Evolutionary conservation across 2,329 filamentous ascomycete genomes (phyloP).

Genomic region (Aureobasidium sp.): DNA sequence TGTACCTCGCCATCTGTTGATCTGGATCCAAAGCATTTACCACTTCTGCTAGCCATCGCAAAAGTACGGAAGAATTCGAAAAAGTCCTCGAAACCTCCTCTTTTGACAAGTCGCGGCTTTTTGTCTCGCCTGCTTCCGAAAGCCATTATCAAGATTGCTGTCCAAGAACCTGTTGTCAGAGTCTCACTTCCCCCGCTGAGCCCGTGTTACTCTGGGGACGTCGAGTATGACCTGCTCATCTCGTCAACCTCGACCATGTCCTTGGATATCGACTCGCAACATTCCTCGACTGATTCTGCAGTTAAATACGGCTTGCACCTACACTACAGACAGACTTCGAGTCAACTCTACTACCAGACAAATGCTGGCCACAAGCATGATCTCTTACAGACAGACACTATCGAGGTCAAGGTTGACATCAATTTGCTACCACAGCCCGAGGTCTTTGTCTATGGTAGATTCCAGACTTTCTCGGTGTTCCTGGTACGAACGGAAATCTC

Average conservation of each 20-base stretch:
- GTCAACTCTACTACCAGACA: constrained; percentile 92
- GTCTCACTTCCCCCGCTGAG: constrained; percentile 79
- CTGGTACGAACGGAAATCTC: constrained; percentile 90
- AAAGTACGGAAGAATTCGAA: constrained; percentile 37
- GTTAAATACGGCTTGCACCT: constrained; percentile 81
- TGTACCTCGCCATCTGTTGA: constrained; percentile 94
- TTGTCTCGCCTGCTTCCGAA: constrained; percentile 91
- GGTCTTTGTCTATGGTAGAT: constrained; percentile 68
- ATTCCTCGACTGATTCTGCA: constrained; percentile 68
- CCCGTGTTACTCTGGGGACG: constrained; percentile 48
- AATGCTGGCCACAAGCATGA: constrained; percentile 76
- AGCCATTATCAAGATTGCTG: constrained; percentile 87
- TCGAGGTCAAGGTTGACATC: constrained; percentile 80
- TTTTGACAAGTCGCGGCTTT: constrained; percentile 38
- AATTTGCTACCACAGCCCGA: constrained; percentile 79
- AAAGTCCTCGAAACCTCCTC: background rate
- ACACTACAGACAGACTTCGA: constrained; percentile 73
- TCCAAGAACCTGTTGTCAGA: constrained; percentile 91
- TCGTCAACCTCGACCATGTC: constrained; percentile 92
- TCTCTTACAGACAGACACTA: constrained; percentile 75
- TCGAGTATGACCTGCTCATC: constrained; percentile 92
- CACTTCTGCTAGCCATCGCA: constrained; percentile 71
- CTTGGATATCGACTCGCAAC: constrained; percentile 90
- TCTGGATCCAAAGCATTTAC: constrained; percentile 84
- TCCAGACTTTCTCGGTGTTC: constrained; percentile 83